Evolutionary conservation across 805 yeast genomes (phyloP).

Genomic region (Saturnispora bothae): DNA sequence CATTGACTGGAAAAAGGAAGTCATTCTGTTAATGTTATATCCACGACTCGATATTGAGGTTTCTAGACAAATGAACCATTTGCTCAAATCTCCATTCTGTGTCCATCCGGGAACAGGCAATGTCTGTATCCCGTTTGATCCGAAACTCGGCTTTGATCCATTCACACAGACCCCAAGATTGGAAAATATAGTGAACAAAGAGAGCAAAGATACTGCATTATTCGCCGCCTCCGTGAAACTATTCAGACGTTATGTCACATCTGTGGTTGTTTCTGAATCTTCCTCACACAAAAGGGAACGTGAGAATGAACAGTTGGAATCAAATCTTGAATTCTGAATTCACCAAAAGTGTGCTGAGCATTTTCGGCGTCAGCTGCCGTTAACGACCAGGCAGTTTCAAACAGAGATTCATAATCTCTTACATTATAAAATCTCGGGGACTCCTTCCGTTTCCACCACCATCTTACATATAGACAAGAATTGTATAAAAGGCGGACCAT

Average conservation of each 20-base stretch:
- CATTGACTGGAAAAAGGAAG: constrained; percentile 66
- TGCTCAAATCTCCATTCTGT: constrained; percentile 93
- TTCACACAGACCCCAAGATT: constrained; percentile 64
- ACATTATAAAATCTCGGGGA: too few relatives aligned
- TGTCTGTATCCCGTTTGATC: constrained; percentile 83
- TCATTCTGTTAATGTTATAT: constrained; percentile 69
- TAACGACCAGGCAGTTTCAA: background rate
- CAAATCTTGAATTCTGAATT: background rate
- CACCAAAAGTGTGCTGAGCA: background rate
- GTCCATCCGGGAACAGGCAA: constrained; percentile 94
- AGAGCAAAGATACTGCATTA: constrained; percentile 48
- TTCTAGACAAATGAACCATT: constrained; percentile 78
- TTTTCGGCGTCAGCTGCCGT: constrained; percentile 3
- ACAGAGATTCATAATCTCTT: too few relatives aligned
- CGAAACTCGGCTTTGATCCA: constrained; percentile 58
- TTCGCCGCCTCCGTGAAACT: constrained; percentile 23
- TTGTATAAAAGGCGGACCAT: constrained; percentile 4
- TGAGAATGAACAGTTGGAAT: constrained; percentile 1
- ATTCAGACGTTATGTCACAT: constrained; percentile 6
- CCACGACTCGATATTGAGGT: constrained; percentile 93
- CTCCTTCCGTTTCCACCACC: constrained; percentile 6
- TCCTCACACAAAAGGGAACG: constrained; percentile 1
- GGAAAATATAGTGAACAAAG: constrained; percentile 49
- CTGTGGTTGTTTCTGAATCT: constrained; percentile 6
- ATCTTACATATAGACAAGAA: too few relatives aligned